Conservation (phyloP, 2,329 filamentous ascomycete genomes). For the Monosporascus cannonballus region DNA sequence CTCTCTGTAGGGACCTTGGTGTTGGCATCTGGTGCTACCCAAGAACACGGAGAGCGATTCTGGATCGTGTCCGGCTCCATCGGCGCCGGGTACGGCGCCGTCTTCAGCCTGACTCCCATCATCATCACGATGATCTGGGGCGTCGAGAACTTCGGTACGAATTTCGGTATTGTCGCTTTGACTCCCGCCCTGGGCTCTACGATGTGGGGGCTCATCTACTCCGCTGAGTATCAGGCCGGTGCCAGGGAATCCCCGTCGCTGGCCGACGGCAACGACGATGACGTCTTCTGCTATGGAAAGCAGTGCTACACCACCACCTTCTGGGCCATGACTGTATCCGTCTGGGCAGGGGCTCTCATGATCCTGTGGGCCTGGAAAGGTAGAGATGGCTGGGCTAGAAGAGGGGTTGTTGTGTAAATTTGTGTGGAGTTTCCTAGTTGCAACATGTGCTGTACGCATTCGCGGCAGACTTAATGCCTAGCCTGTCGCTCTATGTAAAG, state of each 20-base stretch:
- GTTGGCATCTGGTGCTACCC: slow-evolving; percentile 69
- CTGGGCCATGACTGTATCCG: slow-evolving; percentile 78
- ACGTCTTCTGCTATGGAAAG: slow-evolving; percentile 71
- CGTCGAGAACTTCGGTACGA: slow-evolving; percentile 96
- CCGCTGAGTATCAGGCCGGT: slow-evolving; percentile 67
- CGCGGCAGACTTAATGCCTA: background rate
- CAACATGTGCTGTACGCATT: background rate
- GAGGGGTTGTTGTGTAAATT: slow-evolving; percentile 56
- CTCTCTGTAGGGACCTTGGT: slow-evolving; percentile 71
- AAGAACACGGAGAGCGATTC: slow-evolving; percentile 72
- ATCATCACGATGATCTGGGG: slow-evolving; percentile 98
- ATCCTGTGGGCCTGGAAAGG: slow-evolving; percentile 81
- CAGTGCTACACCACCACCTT: slow-evolving; percentile 76
- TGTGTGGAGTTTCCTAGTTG: background rate
- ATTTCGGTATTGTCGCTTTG: slow-evolving; percentile 94
- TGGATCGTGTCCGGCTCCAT: slow-evolving; percentile 80
- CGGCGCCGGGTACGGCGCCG: slow-evolving; percentile 86
- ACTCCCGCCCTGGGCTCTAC: slow-evolving; percentile 83
- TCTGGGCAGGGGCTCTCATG: slow-evolving; percentile 68
- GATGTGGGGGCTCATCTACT: slow-evolving; percentile 88
- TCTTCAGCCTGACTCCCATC: slow-evolving; percentile 84
- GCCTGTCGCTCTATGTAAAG: background rate
- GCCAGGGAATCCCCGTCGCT: slow-evolving; percentile 38
- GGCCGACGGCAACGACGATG: slow-evolving; percentile 30
- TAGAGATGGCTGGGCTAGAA: slow-evolving; percentile 64